These are phyloP conservation scores for Domatiomyces globalis DNA, from an alignment of 2,329 filamentous ascomycete species.

Conservation along the genomic window DNA sequence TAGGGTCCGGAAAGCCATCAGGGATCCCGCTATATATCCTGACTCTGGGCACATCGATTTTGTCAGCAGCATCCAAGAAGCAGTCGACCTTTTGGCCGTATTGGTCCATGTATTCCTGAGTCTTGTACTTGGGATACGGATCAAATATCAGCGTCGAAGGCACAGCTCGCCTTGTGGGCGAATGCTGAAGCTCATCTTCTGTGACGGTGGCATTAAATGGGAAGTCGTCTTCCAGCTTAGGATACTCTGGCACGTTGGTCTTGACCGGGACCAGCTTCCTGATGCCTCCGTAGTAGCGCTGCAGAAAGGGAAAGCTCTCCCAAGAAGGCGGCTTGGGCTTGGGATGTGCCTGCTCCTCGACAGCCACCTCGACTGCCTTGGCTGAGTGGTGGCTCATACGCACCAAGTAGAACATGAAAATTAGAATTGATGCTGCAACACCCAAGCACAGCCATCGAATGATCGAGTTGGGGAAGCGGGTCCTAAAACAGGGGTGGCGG, in stretches of 20 bases:
- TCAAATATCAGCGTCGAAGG: conserved; percentile 42
- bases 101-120: conserved; percentile 40
- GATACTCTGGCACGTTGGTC: conserved; percentile 69
- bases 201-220: conserved; percentile 19
- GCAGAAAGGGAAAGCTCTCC: conserved; percentile 75
- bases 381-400: conserved; percentile 60
- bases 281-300: conserved; percentile 81
- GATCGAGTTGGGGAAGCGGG: conserved; percentile 52
- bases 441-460: conserved; percentile 64
- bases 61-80: conserved; percentile 57
- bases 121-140: conserved; percentile 54
- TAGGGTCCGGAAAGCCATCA: conserved; percentile 67
- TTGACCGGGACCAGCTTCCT: conserved; percentile 51
- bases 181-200: conserved; percentile 14
- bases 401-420: conserved; percentile 65
- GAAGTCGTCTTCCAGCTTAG: conserved; percentile 43
- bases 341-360: conserved; percentile 1
- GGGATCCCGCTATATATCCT: conserved; percentile 66
- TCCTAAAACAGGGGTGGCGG: conserved; percentile 35
- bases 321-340: conserved; percentile 48
- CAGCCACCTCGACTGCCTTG: conserved; percentile 41
- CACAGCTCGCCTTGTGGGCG: conserved; percentile 21
- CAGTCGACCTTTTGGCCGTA: conserved; percentile 56
- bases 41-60: conserved; percentile 52
- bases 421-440: conserved; percentile 52